Base-by-base conservation (phyloP, 1,139 yeast species). In the Taphrina confusa region DNA sequence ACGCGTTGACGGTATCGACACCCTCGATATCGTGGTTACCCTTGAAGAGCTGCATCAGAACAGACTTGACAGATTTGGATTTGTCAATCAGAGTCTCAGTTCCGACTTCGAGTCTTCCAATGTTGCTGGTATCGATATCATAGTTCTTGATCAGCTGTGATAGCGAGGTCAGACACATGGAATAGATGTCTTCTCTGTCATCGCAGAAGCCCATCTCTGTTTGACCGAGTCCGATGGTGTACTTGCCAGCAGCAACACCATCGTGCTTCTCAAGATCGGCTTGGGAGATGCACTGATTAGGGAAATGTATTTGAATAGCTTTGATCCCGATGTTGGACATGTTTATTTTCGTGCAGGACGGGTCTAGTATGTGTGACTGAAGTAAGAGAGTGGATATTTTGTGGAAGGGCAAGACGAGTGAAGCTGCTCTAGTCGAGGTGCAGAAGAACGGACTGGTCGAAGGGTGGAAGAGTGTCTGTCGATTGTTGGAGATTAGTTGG, bases 51-150 rank as follows among this genome's bases (percentile, higher is more conserved):
- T 91, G 97, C 89, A 91, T 92, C 75, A 94, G 80, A 54, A 92
- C 96, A 45, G 96, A 83, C 78, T 94, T 94, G 72, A 91, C 96
- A 45, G 96, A 87, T 80, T 94, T 94, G 69, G 97, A 89, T 78
- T 92, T 94, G 78, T 94, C 99, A 70, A 94, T 79, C 70, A 94
- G 79, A 58, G 98, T 92, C 78, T 94, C 99, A 64, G 99, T 94
- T 70, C 99, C 99, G 65, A 92, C 98, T 76, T 94, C 99, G 70
- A 94, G 80, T 74, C 99, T 84, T 68, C 99, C 99, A 71, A 94
- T 83, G 61, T 81, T 76, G 72, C 79, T 76, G 62, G 90, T 82
- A 74, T 92, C 96, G 69, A 94, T 81, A 73, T 83, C 78, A 80
- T 89, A 85, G 78, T 90, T 85, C 70, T 82, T 79, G 70, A 94